phyloP scores from a whole-genome alignment of 306 rosid species.

The Carpinus fangiana region DNA sequence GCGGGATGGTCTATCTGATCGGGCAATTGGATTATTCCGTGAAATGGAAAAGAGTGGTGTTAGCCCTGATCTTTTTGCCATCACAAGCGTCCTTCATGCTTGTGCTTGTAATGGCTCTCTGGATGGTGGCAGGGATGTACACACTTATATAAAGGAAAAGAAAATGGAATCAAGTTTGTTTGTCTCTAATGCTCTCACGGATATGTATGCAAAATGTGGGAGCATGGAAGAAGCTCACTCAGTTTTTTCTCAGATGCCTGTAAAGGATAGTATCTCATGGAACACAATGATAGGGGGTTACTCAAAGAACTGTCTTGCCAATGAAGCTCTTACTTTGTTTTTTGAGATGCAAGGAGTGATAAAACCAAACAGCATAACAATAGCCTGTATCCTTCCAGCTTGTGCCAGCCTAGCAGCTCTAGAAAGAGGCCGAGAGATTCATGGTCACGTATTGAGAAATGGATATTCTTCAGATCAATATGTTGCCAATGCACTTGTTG shows the following conservation, averaged over 20 bases:
- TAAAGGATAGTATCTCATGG: slow-evolving; percentile 67
- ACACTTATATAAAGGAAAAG: slow-evolving; percentile 52
- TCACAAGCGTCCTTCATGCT: slow-evolving; percentile 63
- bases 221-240: slow-evolving; percentile 67
- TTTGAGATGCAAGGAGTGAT: slow-evolving; percentile 48
- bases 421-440: slow-evolving; percentile 66
- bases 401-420: slow-evolving; percentile 74
- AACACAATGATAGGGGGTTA: slow-evolving; percentile 77
- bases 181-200: slow-evolving; percentile 74
- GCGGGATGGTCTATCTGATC: slow-evolving; percentile 54
- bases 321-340: slow-evolving; percentile 56
- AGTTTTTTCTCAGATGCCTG: slow-evolving; percentile 49
- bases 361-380: slow-evolving; percentile 50
- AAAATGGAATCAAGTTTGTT: slow-evolving; percentile 44
- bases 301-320: slow-evolving; percentile 59
- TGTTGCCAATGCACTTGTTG: slow-evolving; percentile 63
- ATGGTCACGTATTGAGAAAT: slow-evolving; percentile 53
- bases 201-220: slow-evolving; percentile 87
- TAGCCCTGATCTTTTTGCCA: slow-evolving; percentile 50
- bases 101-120: slow-evolving; percentile 51
- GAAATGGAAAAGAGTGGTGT: slow-evolving; percentile 56
- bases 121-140: slow-evolving; percentile 53
- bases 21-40: slow-evolving; percentile 48
- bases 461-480: slow-evolving; percentile 43
- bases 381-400: slow-evolving; percentile 68